Evolutionary conservation across 2,329 filamentous ascomycete species (phyloP).

Genomic region (Ophiostoma triangulosporum): DNA sequence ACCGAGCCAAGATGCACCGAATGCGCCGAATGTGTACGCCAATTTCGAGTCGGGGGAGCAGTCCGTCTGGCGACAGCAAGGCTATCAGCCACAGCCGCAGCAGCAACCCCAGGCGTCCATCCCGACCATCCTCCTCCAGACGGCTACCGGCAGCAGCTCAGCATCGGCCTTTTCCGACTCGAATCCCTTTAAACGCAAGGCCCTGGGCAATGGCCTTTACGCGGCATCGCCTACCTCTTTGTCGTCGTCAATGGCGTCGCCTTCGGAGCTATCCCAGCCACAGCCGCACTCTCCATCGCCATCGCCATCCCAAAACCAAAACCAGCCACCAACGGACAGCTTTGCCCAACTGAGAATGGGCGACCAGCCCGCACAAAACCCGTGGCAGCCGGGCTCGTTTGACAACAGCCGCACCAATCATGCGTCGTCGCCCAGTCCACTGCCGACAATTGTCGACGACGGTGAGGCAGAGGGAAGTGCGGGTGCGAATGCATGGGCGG

Average conservation of each 20-base stretch:
- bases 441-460: constrained; percentile 12
- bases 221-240: constrained; percentile 1
- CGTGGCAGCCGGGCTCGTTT: constrained; percentile 28
- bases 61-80: constrained; percentile 22
- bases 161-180: constrained; percentile 23
- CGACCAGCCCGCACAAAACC: constrained; percentile 28
- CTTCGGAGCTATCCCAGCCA: constrained; percentile 6
- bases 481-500: constrained; percentile 25
- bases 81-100: not conserved
- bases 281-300: constrained; percentile 13
- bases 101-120: constrained; percentile 14
- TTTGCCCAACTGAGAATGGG: constrained; percentile 30
- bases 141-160: constrained; percentile 11
- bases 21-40: constrained; percentile 12
- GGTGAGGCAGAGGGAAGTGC: constrained; percentile 19
- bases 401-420: constrained; percentile 21
- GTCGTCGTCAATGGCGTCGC: not conserved
- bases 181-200: constrained; percentile 42
- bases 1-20: not conserved
- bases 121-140: constrained; percentile 21
- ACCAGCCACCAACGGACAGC: constrained; percentile 20
- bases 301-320: constrained; percentile 17
- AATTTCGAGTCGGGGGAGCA: constrained; percentile 21
- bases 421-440: constrained; percentile 5
- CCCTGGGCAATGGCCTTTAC: constrained; percentile 13